These are phyloP conservation scores for Pogostemon cablin DNA, from an alignment of 257 asterid genomes.

Conservation along the genomic window DNA sequence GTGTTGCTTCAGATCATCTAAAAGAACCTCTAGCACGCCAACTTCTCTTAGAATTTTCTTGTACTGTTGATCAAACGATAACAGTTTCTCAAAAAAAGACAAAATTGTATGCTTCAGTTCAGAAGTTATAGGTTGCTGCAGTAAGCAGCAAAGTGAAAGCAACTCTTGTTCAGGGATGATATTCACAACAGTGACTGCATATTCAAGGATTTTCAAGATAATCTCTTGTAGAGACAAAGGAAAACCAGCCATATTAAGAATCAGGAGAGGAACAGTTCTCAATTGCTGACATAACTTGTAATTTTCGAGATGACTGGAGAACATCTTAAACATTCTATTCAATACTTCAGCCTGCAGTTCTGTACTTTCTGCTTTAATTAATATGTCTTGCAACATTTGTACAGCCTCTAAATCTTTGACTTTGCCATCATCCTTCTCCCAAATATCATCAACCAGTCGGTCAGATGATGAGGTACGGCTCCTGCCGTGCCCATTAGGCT, in stretches of 20 bases:
- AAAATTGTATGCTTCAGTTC: constrained; percentile 80
- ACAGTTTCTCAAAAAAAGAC: constrained; percentile 88
- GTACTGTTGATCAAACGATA: constrained; percentile 97
- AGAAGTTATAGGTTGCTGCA: constrained; percentile 88
- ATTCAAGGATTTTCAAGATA: constrained; percentile 95
- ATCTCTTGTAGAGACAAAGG: constrained; percentile 86
- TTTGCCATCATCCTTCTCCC: constrained; percentile 89
- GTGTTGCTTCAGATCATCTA: constrained; percentile 96
- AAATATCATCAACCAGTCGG: constrained; percentile 62
- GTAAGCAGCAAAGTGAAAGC: constrained; percentile 92
- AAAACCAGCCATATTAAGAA: constrained; percentile 94
- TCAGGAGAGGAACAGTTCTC: constrained; percentile 94
- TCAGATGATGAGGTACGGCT: constrained; percentile 79
- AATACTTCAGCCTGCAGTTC: constrained; percentile 94
- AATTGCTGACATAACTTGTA: constrained; percentile 92
- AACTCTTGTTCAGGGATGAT: constrained; percentile 96
- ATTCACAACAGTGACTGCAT: constrained; percentile 95
- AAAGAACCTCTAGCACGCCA: constrained; percentile 93
- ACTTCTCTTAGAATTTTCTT: constrained; percentile 94
- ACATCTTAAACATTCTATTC: constrained; percentile 88
- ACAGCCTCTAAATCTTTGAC: constrained; percentile 97
- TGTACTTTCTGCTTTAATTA: constrained; percentile 85
- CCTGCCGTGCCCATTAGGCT: constrained; percentile 65
- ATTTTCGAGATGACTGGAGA: constrained; percentile 94
- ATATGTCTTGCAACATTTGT: constrained; percentile 92